Percentiles rank a stretch among this genome's conserved stretches.
phyloP scores from a whole-genome alignment of 225 moss, liverwort and hornwort species.

The Thuidium tamariscinum region DNA sequence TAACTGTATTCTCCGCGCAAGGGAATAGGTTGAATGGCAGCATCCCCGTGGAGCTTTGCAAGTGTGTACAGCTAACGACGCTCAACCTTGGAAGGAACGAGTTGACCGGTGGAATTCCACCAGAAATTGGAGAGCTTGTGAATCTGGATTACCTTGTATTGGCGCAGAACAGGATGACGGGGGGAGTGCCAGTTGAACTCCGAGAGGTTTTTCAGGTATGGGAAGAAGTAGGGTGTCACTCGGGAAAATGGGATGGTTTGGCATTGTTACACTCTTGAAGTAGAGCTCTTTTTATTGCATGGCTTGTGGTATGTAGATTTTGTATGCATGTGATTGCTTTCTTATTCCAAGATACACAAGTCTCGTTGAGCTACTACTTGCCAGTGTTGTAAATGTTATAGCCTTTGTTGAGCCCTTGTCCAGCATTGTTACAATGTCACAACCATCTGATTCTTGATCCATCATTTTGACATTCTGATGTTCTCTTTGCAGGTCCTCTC shows the following conservation, averaged over 20 bases:
- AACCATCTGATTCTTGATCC: background rate
- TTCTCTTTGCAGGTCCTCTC: slow-evolving; percentile 31
- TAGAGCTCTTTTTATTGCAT: background rate
- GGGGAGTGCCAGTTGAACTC: slow-evolving; percentile 56
- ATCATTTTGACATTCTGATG: background rate
- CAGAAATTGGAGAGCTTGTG: slow-evolving; percentile 55
- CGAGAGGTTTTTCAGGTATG: slow-evolving; percentile 43
- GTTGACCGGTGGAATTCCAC: slow-evolving; percentile 52
- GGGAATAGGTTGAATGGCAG: slow-evolving; percentile 48
- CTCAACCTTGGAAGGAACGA: slow-evolving; percentile 64
- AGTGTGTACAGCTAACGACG: slow-evolving; percentile 54
- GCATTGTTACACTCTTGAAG: background rate
- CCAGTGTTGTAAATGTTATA: background rate
- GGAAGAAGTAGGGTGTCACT: background rate
- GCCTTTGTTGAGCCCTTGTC: background rate
- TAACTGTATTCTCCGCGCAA: slow-evolving; percentile 54
- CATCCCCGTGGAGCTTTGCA: slow-evolving; percentile 53
- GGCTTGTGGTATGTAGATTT: too few species aligned
- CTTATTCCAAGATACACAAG: background rate
- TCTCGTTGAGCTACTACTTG: background rate
- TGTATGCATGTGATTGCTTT: background rate
- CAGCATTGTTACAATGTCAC: background rate
- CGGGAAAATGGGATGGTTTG: background rate
- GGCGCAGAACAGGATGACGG: slow-evolving; percentile 49
- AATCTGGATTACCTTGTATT: slow-evolving; percentile 65